Evolutionary conservation across 257 asterid genomes (phyloP).

Genomic region (Craterostigma plantagineum): DNA sequence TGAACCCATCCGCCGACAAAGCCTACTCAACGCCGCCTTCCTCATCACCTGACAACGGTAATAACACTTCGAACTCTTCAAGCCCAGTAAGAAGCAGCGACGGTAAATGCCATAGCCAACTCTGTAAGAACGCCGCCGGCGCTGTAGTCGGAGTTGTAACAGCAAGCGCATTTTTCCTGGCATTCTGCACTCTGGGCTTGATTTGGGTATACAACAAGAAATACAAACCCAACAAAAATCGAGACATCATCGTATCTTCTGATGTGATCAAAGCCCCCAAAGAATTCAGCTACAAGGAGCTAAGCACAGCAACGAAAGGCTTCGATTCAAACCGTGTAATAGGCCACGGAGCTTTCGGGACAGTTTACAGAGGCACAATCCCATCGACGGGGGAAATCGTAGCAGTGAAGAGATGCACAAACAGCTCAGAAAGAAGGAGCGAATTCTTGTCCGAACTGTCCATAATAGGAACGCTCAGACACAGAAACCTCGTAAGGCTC

Average conservation of each 20-base stretch:
- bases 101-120: conserved; percentile 33
- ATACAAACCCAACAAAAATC: conserved; percentile 22
- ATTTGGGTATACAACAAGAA: conserved; percentile 44
- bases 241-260: conserved; percentile 21
- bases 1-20: conserved; percentile 34
- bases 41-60: conserved; percentile 11
- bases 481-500: conserved; percentile 55
- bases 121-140: conserved; percentile 49
- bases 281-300: conserved; percentile 55
- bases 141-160: conserved; percentile 68
- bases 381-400: conserved; percentile 36
- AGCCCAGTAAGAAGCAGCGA: conserved; percentile 10
- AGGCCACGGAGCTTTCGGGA: conserved; percentile 76
- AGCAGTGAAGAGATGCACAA: conserved; percentile 72
- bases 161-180: conserved; percentile 58
- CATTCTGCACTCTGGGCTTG: conserved; percentile 24
- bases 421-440: conserved; percentile 51
- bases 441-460: conserved; percentile 67
- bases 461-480: conserved; percentile 60
- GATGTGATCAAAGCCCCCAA: conserved; percentile 72
- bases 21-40: conserved; percentile 21
- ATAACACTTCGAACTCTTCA: neutral
- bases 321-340: conserved; percentile 30
- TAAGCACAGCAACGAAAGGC: conserved; percentile 41
- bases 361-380: conserved; percentile 45